Percentiles rank a stretch among this genome's conserved stretches.
Evolutionary conservation across 306 rosid species (phyloP).

Genomic region (Rosa persica): DNA sequence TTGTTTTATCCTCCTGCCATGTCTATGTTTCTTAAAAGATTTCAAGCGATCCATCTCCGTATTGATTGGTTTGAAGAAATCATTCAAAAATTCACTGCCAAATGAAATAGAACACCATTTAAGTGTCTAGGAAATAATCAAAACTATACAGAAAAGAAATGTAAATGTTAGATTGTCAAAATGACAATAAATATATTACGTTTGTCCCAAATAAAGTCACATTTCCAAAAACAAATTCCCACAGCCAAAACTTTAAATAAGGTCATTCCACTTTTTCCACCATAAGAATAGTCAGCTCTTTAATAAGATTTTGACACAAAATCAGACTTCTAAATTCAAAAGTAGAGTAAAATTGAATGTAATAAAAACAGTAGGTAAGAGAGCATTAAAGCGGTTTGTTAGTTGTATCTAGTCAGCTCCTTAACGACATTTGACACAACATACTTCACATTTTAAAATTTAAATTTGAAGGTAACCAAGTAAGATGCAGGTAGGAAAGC

Average conservation of each 20-base stretch:
- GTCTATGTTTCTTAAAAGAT: slow-evolving; percentile 85
- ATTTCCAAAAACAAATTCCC: slow-evolving; percentile 6
- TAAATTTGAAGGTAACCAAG: slow-evolving; percentile 2
- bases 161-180: background rate
- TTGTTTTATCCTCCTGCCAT: slow-evolving; percentile 95
- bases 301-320: background rate
- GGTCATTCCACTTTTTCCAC: background rate
- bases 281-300: background rate
- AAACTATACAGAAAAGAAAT: background rate
- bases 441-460: background rate
- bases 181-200: background rate
- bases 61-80: slow-evolving; percentile 82
- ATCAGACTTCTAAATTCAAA: background rate
- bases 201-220: slow-evolving; percentile 5
- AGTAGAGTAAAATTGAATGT: background rate
- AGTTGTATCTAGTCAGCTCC: background rate
- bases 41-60: slow-evolving; percentile 78
- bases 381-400: background rate
- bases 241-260: background rate
- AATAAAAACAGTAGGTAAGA: background rate
- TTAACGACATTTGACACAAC: background rate
- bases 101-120: slow-evolving; percentile 28
- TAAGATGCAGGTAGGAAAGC: background rate
- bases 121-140: background rate
- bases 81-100: slow-evolving; percentile 86